Base-by-base conservation (phyloP, 352 stramenopile genomes). In the Pythium sukuiense region DNA sequence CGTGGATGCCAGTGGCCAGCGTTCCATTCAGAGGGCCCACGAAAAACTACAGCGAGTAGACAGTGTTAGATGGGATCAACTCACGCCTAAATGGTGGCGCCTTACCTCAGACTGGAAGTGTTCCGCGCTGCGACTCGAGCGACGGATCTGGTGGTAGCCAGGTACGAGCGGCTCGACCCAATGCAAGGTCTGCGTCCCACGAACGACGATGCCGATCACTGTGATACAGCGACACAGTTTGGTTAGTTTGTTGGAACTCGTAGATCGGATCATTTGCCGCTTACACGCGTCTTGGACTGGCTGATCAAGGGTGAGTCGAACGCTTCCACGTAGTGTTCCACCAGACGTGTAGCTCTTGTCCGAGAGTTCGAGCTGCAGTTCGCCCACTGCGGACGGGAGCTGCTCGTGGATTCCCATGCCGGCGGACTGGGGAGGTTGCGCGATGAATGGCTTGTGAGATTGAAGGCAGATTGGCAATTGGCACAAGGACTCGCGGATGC, bases 11-110 rank as follows among this genome's bases (percentile, higher is more conserved):
- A 33, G 8, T 33, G 35, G 54, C 8, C 9, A 60, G 24, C 12
- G 33, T 9, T 14, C 54, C 54, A n/a, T 60, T 60, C 11, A 50
- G 35, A 32, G 33, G n/a, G n/a, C 35, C 54, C n/a, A 60, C n/a
- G n/a, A 33, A 49, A 24, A 60, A 60, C 54, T 45, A 24, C 35
- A 41, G 14, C 9, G 12, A 41, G 14, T 6, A 37, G 32, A 41
- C 35, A 14, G 35, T 16, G 35, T 41, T 41, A 41, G 32, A 35
- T 35, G 8, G 32, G 32, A 35, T 35, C 32, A 35, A 35, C 4
- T n/a, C n/a, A 35, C 32, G 4, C 8, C 32, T 35, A 35, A 3
- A 8, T 35, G 8, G 32, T 35, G 9, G 35, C 35, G 35, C n/a
- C n/a, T n/a, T 16, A 50, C 43, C 43, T 50, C 43, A 9, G 43